A percentile compares a stretch with the other conserved stretches of the same genome.
Conservation (phyloP, 2,329 filamentous ascomycete genomes). For the Triangularia setosa region DNA sequence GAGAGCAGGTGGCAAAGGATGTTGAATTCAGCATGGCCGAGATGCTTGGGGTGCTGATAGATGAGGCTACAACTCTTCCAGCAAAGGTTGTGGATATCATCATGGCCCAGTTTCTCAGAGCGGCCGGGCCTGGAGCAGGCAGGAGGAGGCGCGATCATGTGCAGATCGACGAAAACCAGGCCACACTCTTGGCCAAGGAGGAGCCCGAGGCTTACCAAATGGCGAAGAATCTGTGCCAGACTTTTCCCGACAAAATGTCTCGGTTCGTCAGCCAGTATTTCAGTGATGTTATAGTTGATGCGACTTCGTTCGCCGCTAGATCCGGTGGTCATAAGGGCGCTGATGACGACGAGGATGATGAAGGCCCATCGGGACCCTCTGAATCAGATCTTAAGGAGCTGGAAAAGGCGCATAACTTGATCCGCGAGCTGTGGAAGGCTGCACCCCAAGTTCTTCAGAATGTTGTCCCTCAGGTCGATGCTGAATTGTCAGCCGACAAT, state of each 20-base stretch:
- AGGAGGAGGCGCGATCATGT: constrained; percentile 54
- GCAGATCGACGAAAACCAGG: constrained; percentile 70
- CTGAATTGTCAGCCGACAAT: constrained; percentile 87
- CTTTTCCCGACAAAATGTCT: constrained; percentile 88
- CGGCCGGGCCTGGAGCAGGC: constrained; percentile 65
- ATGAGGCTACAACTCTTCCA: constrained; percentile 76
- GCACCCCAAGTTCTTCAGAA: constrained; percentile 85
- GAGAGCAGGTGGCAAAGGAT: constrained; percentile 84
- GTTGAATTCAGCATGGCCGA: constrained; percentile 90
- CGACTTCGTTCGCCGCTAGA: constrained; percentile 58
- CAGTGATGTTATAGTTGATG: constrained; percentile 91
- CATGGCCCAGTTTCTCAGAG: constrained; percentile 90
- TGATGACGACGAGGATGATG: constrained; percentile 62
- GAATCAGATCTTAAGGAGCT: constrained; percentile 85
- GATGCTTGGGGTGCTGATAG: constrained; percentile 78
- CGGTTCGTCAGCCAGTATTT: constrained; percentile 95
- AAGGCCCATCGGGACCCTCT: constrained; percentile 58
- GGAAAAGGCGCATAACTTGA: constrained; percentile 80
- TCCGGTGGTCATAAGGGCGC: constrained; percentile 55
- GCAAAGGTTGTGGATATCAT: constrained; percentile 85
- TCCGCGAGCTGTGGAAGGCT: constrained; percentile 91
- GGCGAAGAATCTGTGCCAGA: constrained; percentile 90
- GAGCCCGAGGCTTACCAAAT: constrained; percentile 92
- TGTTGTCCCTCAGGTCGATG: constrained; percentile 89
- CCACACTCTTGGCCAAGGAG: constrained; percentile 78